phyloP scores from a whole-genome alignment of 768 basidiomycete species.

The Tricholoma hemisulphureum region DNA sequence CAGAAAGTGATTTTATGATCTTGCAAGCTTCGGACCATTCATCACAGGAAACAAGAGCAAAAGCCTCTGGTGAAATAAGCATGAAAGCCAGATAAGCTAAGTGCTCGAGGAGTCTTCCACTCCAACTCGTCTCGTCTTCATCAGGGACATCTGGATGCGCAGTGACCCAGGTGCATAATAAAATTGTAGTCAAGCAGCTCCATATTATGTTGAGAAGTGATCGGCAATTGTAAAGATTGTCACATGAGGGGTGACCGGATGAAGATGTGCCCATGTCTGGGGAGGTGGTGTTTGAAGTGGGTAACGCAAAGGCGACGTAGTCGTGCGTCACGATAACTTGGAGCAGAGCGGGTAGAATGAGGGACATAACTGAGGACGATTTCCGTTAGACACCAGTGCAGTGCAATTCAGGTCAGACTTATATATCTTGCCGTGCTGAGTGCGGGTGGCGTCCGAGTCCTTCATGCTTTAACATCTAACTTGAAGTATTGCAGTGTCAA shows the following conservation, averaged over 20 bases:
- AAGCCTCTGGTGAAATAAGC: conserved; percentile 14
- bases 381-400: no score
- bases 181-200: conserved; percentile 23
- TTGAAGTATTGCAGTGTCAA: no score
- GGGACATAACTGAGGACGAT: not conserved
- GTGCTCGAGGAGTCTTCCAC: not conserved
- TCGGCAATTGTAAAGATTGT: conserved; percentile 4
- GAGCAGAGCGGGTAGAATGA: not conserved
- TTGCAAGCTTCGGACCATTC: conserved; percentile 4
- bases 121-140: not conserved
- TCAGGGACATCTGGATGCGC: conserved; percentile 27
- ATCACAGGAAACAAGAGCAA: conserved; percentile 24
- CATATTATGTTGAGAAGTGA: conserved; percentile 16
- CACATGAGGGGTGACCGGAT: not conserved
- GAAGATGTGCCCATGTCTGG: no score
- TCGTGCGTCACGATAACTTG: not conserved
- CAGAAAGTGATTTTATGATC: not conserved
- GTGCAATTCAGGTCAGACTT: no score
- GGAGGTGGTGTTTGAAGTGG: not conserved
- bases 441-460: no score
- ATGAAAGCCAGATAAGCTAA: not conserved
- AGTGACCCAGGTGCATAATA: conserved; percentile 23
- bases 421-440: no score
- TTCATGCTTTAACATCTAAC: no score
- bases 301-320: not conserved